These are phyloP conservation scores for Monilinia aucupariae DNA, from an alignment of 2,329 filamentous ascomycete genomes.

Conservation along the genomic window DNA sequence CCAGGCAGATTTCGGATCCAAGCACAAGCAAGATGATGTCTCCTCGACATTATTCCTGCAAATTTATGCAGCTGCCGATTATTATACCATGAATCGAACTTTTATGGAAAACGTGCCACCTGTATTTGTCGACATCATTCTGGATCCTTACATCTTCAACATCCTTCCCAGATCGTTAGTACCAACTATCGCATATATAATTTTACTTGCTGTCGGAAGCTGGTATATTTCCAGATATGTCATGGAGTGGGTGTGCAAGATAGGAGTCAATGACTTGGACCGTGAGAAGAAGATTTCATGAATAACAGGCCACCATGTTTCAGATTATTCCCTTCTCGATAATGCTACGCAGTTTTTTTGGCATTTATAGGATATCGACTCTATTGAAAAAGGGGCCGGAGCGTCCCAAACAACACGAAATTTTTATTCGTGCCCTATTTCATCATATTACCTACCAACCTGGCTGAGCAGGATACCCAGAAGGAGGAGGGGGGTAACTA, in stretches of 20 bases:
- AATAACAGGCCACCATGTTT: conserved; percentile 1
- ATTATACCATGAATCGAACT: conserved; percentile 66
- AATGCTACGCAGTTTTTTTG: not conserved
- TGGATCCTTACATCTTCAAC: conserved; percentile 81
- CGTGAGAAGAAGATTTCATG: conserved; percentile 23
- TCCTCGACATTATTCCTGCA: conserved; percentile 46
- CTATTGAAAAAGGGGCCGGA: not conserved
- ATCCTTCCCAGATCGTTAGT: conserved; percentile 71
- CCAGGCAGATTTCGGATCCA: conserved; percentile 5
- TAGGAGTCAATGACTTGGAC: conserved; percentile 15
- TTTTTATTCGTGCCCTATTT: not conserved
- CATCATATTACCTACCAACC: conserved; percentile 13
- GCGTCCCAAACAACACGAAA: not conserved
- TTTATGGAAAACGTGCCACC: conserved; percentile 72
- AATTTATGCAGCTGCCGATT: conserved; percentile 74
- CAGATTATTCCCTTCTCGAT: not conserved
- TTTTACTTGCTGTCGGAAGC: conserved; percentile 48
- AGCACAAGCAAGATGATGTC: conserved; percentile 18
- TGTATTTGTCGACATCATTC: conserved; percentile 73
- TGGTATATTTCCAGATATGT: conserved; percentile 32
- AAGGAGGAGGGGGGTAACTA: conserved; percentile 10
- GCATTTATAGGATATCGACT: conserved; percentile 15
- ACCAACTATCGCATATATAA: conserved; percentile 65
- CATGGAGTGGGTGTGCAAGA: conserved; percentile 23
- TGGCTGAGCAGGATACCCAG: conserved; percentile 14